Evolutionary conservation across 169 alveolate genomes (phyloP).

Genomic region (Theileria parva): DNA sequence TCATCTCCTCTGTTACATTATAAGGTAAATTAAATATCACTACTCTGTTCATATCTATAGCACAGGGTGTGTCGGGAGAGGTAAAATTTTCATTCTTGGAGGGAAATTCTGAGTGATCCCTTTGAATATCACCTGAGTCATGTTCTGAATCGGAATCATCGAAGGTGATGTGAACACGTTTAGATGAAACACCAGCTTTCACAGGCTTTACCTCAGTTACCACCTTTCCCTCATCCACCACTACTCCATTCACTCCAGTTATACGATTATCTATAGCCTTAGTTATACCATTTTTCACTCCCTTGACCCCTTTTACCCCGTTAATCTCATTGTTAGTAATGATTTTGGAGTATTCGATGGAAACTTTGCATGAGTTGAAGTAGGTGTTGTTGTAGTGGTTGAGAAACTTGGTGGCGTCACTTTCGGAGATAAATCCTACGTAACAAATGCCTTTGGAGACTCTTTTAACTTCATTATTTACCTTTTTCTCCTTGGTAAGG

Average conservation of each 20-base stretch:
- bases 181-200: constrained; percentile 62
- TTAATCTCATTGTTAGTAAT: neutral
- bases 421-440: constrained; percentile 83
- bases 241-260: neutral
- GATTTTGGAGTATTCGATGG: constrained; percentile 79
- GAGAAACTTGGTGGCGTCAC: constrained; percentile 79
- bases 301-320: neutral
- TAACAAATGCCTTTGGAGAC: constrained; percentile 84
- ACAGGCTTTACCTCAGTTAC: constrained; percentile 25
- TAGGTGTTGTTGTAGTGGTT: constrained; percentile 84
- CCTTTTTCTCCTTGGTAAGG: constrained; percentile 30
- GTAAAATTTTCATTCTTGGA: constrained; percentile 10
- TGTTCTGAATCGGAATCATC: constrained; percentile 19
- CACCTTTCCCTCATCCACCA: constrained; percentile 50
- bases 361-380: constrained; percentile 82
- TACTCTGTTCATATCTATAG: constrained; percentile 72
- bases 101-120: neutral
- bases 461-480: constrained; percentile 9
- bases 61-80: neutral
- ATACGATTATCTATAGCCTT: no score
- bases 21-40: constrained; percentile 87
- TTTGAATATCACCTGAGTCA: neutral
- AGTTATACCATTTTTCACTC: constrained; percentile 9
- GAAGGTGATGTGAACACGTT: constrained; percentile 36
- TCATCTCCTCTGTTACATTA: constrained; percentile 85